Conservation (phyloP, 306 rosid genomes). For the Ceratonia siliqua region DNA sequence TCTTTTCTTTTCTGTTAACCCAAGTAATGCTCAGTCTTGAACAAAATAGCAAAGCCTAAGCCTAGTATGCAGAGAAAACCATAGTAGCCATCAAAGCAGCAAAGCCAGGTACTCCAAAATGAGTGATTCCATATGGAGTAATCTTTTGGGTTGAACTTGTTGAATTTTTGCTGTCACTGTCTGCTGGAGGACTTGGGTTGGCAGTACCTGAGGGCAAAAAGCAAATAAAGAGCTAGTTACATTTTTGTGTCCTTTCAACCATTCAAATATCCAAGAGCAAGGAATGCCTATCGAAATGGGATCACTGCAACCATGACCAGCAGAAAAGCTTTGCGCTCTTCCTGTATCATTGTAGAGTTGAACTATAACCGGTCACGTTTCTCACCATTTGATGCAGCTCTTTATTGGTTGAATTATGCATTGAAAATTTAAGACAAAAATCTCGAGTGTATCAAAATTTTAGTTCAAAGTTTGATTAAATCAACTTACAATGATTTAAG, state of each 20-base stretch:
- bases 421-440: too few relatives aligned
- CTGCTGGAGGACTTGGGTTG: neutral
- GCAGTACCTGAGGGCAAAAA: neutral
- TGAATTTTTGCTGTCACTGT: neutral
- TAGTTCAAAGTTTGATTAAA: too few relatives aligned
- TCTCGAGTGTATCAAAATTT: too few relatives aligned
- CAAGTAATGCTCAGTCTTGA: neutral
- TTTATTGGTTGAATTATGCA: too few relatives aligned
- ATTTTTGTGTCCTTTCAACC: neutral
- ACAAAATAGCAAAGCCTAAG: neutral
- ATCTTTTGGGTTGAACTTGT: neutral
- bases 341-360: too few relatives aligned
- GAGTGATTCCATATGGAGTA: slow-evolving; percentile 10
- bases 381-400: too few relatives aligned
- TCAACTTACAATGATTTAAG: too few relatives aligned
- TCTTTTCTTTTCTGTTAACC: neutral
- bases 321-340: neutral
- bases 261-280: too few relatives aligned
- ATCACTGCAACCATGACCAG: neutral
- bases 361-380: too few relatives aligned
- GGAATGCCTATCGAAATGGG: neutral
- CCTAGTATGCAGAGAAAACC: neutral
- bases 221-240: slow-evolving; percentile 2
- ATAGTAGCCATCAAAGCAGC: slow-evolving; percentile 9
- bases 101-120: neutral